These are phyloP conservation scores for Candida freyschussii DNA, from an alignment of 1,139 yeast species.

Conservation along the genomic window DNA sequence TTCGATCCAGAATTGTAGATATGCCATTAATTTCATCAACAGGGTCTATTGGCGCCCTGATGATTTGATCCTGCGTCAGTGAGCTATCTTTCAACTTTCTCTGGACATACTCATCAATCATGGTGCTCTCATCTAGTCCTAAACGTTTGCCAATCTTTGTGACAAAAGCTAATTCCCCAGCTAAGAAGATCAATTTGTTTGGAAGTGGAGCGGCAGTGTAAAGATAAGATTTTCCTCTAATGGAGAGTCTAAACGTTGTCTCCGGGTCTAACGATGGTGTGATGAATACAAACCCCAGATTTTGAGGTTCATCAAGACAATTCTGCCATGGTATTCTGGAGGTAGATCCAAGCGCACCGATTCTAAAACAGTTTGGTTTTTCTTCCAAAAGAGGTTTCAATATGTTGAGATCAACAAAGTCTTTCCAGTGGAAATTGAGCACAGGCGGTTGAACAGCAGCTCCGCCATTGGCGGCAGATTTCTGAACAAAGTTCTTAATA, in stretches of 20 bases:
- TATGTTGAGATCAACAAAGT: constrained; percentile 32
- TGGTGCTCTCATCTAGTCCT: constrained; percentile 27
- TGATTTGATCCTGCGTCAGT: constrained; percentile 25
- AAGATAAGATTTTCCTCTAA: constrained; percentile 33
- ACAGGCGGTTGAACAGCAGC: constrained; percentile 26
- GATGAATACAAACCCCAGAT: constrained; percentile 30
- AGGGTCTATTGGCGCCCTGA: constrained; percentile 28
- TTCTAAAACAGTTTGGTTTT: constrained; percentile 34
- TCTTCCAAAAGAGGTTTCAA: constrained; percentile 30
- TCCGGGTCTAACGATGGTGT: constrained; percentile 30
- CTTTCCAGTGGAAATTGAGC: constrained; percentile 33
- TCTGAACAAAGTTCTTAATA: constrained; percentile 26
- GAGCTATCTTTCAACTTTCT: constrained; percentile 21
- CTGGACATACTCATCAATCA: constrained; percentile 30
- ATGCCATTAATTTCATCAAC: constrained; percentile 23
- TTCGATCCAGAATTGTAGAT: constrained; percentile 23
- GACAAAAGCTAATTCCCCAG: constrained; percentile 34
- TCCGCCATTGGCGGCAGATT: constrained; percentile 23
- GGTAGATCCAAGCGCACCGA: constrained; percentile 33
- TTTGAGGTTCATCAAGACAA: constrained; percentile 31
- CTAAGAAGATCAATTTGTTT: constrained; percentile 29
- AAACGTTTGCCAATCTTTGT: constrained; percentile 28
- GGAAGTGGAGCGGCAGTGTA: constrained; percentile 32
- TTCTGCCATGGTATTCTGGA: constrained; percentile 34
- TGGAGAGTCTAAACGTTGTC: constrained; percentile 30